phyloP scores from a whole-genome alignment of 1,284 basidiomycete genomes.

The Macrocystidia cucumis region DNA sequence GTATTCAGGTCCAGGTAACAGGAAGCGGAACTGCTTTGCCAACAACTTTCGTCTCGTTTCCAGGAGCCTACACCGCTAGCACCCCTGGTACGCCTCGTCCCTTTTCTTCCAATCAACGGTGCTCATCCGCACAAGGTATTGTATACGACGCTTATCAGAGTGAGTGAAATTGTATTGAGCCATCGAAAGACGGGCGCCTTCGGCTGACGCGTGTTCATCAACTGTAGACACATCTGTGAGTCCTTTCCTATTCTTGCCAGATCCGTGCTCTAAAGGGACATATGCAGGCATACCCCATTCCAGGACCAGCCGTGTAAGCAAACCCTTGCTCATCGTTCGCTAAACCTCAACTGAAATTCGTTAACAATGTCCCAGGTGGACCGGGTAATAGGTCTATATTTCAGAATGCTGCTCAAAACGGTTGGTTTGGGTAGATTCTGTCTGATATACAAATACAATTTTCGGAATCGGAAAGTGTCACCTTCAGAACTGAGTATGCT shows the following conservation, averaged over 20 bases:
- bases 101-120: not conserved
- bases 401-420: no score
- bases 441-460: no score
- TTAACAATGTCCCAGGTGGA: constrained; percentile 18
- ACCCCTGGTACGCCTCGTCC: constrained; percentile 30
- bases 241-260: constrained; percentile 1
- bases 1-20: constrained; percentile 43
- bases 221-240: constrained; percentile 4
- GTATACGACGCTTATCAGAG: constrained; percentile 33
- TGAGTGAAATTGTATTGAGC: constrained; percentile 12
- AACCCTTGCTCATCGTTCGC: not conserved
- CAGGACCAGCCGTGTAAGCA: constrained; percentile 31
- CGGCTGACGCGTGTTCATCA: constrained; percentile 17
- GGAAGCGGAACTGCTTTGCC: constrained; percentile 40
- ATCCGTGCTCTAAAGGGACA: constrained; percentile 7
- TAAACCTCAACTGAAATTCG: not conserved
- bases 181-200: not conserved
- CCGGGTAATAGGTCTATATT: constrained; percentile 18
- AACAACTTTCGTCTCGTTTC: constrained; percentile 44
- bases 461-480: no score
- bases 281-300: constrained; percentile 33
- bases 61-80: constrained; percentile 37
- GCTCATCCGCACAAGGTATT: constrained; percentile 12
- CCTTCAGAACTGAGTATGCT: no score
- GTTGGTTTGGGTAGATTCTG: no score